Conservation (phyloP, 306 rosid genomes). For the Lathyrus oleraceus region DNA sequence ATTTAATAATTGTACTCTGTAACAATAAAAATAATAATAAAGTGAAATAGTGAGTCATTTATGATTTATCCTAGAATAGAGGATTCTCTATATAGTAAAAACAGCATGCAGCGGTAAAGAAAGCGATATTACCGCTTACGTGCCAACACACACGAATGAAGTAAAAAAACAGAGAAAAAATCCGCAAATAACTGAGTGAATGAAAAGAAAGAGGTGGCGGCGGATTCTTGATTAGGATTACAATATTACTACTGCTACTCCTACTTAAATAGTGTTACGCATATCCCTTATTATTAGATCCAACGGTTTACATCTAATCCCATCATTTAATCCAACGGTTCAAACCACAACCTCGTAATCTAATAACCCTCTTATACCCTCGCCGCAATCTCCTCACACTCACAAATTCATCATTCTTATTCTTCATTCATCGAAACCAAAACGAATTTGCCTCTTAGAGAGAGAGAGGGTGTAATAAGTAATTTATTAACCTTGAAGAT, state of each 20-base stretch:
- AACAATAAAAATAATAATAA: too few species aligned
- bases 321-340: slow-evolving; percentile 49
- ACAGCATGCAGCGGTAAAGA: background rate
- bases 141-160: background rate
- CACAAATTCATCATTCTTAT: slow-evolving; percentile 25
- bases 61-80: too few species aligned
- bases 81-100: background rate
- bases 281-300: slow-evolving; percentile 45
- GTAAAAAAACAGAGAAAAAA: background rate
- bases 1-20: too few species aligned
- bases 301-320: slow-evolving; percentile 40
- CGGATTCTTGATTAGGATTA: slow-evolving; percentile 47
- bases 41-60: too few species aligned
- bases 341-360: slow-evolving; percentile 50
- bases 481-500: slow-evolving; percentile 37
- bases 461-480: background rate
- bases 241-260: background rate
- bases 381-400: slow-evolving; percentile 30
- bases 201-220: slow-evolving; percentile 64
- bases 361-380: slow-evolving; percentile 50
- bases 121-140: background rate
- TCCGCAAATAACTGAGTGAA: background rate
- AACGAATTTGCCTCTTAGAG: background rate
- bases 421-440: slow-evolving; percentile 10
- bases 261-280: slow-evolving; percentile 7